Conservation (phyloP, 139 green algal species). For the Helicosporidium sp. region DNA sequence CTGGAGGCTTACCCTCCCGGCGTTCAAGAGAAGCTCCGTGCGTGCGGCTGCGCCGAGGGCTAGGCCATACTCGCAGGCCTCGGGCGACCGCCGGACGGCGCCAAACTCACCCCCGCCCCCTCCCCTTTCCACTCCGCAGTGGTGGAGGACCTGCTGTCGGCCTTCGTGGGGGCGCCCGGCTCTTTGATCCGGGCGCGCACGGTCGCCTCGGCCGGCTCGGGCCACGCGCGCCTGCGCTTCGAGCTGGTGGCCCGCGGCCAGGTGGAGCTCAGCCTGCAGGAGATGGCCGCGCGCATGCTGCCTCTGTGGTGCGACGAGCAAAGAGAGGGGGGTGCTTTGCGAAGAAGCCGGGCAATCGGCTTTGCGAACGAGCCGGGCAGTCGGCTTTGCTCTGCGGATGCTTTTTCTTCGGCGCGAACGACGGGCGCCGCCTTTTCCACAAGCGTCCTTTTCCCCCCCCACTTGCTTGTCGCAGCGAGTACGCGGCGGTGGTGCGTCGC, state of each 20-base stretch:
- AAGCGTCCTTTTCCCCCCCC: too few species aligned
- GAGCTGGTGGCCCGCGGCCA: slow-evolving; percentile 13
- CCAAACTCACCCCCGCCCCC: too few species aligned
- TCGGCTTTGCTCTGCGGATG: too few species aligned
- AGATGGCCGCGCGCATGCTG: slow-evolving; percentile 53
- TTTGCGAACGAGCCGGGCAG: too few species aligned
- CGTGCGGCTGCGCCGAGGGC: neutral
- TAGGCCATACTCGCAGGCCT: too few species aligned
- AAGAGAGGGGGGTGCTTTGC: too few species aligned
- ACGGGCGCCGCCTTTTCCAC: too few species aligned
- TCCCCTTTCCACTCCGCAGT: slow-evolving; percentile 14
- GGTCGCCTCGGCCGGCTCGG: neutral
- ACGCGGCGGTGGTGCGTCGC: slow-evolving; percentile 38
- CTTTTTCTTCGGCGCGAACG: too few species aligned
- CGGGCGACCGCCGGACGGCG: too few species aligned
- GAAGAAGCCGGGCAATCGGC: too few species aligned
- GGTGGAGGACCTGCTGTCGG: slow-evolving; percentile 66
- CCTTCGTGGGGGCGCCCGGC: slow-evolving; percentile 53
- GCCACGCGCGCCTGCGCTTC: slow-evolving; percentile 21
- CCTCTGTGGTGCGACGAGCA: slow-evolving; percentile 59
- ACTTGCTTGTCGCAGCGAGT: too few species aligned
- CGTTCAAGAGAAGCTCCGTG: slow-evolving; percentile 22
- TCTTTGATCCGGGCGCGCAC: slow-evolving; percentile 22
- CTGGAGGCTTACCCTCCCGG: slow-evolving; percentile 13
- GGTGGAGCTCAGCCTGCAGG: slow-evolving; percentile 34